These are phyloP conservation scores for Akanthomyces uredinophilus DNA, from an alignment of 2,329 filamentous ascomycete species.

Conservation along the genomic window DNA sequence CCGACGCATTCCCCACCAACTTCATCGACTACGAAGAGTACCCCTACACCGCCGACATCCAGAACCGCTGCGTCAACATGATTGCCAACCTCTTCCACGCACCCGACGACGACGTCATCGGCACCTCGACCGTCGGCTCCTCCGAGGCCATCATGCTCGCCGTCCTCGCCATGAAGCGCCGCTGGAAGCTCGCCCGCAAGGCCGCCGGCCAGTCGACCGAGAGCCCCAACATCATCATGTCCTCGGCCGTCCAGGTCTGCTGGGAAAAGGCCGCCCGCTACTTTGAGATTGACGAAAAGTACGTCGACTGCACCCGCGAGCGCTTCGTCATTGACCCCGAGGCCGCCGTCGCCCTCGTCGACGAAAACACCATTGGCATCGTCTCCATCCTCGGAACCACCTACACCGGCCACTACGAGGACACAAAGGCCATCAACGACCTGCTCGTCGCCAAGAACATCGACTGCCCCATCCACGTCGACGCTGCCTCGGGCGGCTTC, in stretches of 20 bases:
- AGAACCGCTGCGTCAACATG: slow-evolving; percentile 89
- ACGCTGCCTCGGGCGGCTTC: slow-evolving; percentile 88
- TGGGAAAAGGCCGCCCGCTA: slow-evolving; percentile 92
- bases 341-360: slow-evolving; percentile 54
- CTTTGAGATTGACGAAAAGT: slow-evolving; percentile 91
- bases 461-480: slow-evolving; percentile 86
- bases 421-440: slow-evolving; percentile 88
- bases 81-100: slow-evolving; percentile 87
- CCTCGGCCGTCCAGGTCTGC: slow-evolving; percentile 90
- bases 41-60: slow-evolving; percentile 74
- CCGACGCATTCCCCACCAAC: slow-evolving; percentile 88
- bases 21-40: slow-evolving; percentile 90
- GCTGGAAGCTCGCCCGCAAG: slow-evolving; percentile 82
- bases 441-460: slow-evolving; percentile 69
- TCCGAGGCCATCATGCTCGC: slow-evolving; percentile 84
- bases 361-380: slow-evolving; percentile 80
- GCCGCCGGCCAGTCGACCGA: slow-evolving; percentile 77
- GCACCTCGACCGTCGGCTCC: slow-evolving; percentile 82
- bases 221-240: slow-evolving; percentile 91
- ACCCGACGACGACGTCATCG: slow-evolving; percentile 66
- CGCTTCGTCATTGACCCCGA: slow-evolving; percentile 60
- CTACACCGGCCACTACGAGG: slow-evolving; percentile 94
- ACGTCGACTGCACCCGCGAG: slow-evolving; percentile 57
- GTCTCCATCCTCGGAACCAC: slow-evolving; percentile 88
- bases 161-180: slow-evolving; percentile 89